Base-by-base conservation (phyloP, 805 yeast species). In the Saturnispora quitensis region DNA sequence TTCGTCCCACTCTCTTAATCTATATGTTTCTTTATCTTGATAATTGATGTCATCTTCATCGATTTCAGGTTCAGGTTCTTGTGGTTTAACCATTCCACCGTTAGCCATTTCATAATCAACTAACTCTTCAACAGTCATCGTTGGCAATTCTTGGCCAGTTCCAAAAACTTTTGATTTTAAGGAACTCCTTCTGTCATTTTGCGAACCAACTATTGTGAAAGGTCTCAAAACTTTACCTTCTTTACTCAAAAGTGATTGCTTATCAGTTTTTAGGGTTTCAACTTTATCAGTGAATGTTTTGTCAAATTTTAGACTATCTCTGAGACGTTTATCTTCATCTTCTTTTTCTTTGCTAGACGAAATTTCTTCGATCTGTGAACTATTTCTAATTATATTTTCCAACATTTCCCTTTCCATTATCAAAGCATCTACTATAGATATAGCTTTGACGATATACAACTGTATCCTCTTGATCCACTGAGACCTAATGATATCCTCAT, bases 91-190 rank as follows among this genome's bases (percentile, higher is more conserved):
- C 74, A 90, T 85, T 51, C 91, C 90, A 2, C 97, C 97, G 60
- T 86, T 82, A 18, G 82, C 81, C 55, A 86, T 72, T 63, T 93
- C 99, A 58, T 88, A 81, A 46, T 89, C 95, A 49, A 93, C 71
- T 55, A 86, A 83, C 59, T 93, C 97, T 57, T 93, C 99, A 0
- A 93, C 89, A 0, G 96, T 73, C 93, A 93, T 88, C 0, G 97
- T 88, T 2, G 99, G 99, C 28, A 91, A 73, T 25, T 76, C 81
- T 67, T 93, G 97, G 1, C 97, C 99, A 2, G 95, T 88, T 1
- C 97, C 97, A 58, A 78, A 81, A 0, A 90, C 97, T 59, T 82
- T 78, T 33, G 73, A 69, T 52, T 75, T 72, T 17, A 88, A 57
- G 45, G 82, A 50, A n/a, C 78, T 36, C 79, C 80, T 53, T 80